Conservation (phyloP, 345 rosid genomes). For the Ceriops decandra region DNA sequence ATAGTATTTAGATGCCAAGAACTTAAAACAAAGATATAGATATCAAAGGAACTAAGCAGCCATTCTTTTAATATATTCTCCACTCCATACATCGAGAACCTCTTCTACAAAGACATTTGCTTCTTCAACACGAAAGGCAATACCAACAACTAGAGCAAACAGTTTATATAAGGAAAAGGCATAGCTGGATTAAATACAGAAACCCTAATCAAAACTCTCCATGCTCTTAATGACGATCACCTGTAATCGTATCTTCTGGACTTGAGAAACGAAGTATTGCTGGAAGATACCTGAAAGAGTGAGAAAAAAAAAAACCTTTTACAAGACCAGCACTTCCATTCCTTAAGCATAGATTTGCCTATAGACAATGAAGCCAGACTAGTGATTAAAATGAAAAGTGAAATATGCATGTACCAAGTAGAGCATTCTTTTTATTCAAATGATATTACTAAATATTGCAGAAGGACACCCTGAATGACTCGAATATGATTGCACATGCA, state of each 20-base stretch:
- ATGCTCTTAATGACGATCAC: slow-evolving; percentile 25
- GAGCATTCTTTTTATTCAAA: neutral
- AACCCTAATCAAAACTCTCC: neutral
- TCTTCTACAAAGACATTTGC: neutral
- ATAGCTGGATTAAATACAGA: neutral
- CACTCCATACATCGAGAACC: neutral
- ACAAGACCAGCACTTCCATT: neutral
- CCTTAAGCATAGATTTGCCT: neutral
- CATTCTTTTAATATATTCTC: neutral
- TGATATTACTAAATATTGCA: too few species aligned
- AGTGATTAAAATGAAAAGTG: neutral
- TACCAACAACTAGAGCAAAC: neutral
- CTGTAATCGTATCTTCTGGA: slow-evolving; percentile 88
- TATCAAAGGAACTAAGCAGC: neutral
- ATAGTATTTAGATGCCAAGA: neutral
- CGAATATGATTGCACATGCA: too few species aligned
- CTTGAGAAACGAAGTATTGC: slow-evolving; percentile 87
- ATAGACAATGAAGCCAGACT: neutral
- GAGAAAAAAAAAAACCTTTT: slow-evolving; percentile 5
- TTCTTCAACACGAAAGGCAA: neutral
- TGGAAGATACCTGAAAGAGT: slow-evolving; percentile 65
- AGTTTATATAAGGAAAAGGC: too few species aligned
- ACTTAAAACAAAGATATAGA: neutral
- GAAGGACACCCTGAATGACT: too few species aligned
- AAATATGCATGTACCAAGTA: neutral